Evolutionary conservation across 495 filamentous ascomycete species (phyloP).

Genomic region (Hyphodiscus hymeniophilus): DNA sequence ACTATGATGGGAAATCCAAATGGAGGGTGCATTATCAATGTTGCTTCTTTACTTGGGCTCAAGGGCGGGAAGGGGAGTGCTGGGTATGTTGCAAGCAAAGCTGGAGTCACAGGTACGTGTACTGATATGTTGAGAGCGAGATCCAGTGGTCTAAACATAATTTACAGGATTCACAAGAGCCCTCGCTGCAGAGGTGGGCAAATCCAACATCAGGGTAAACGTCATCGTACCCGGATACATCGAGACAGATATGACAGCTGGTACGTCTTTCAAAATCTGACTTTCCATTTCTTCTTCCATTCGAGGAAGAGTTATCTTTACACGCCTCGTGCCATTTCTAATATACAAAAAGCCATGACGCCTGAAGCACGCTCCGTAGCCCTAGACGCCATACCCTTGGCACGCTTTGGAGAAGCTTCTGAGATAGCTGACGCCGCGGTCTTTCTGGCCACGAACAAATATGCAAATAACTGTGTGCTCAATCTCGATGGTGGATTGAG

Average conservation of each 20-base stretch:
- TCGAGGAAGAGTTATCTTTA: neutral
- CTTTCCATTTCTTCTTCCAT: constrained; percentile 12
- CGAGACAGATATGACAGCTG: constrained; percentile 64
- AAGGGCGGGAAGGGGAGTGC: constrained; percentile 57
- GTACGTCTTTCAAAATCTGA: constrained; percentile 34
- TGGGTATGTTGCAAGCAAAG: constrained; percentile 73
- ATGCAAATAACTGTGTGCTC: constrained; percentile 77
- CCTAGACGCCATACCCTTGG: constrained; percentile 48
- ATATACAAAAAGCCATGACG: constrained; percentile 26
- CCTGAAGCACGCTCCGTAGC: constrained; percentile 19
- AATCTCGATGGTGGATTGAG: constrained; percentile 83
- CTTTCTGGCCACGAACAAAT: constrained; percentile 70
- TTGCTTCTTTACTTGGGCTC: constrained; percentile 62
- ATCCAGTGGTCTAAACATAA: too few species aligned
- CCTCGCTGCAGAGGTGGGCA: constrained; percentile 54
- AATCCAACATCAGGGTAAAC: constrained; percentile 58
- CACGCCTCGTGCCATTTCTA: constrained; percentile 14
- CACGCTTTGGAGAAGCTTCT: constrained; percentile 55
- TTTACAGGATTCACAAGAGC: constrained; percentile 55
- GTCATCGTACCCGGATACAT: constrained; percentile 81
- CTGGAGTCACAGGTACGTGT: constrained; percentile 63
- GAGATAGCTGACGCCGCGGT: constrained; percentile 77
- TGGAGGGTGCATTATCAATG: constrained; percentile 62
- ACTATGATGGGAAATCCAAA: constrained; percentile 35
- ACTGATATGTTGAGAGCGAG: too few species aligned